phyloP scores from a whole-genome alignment of 208 protist species.

The Herpetomonas muscarum region DNA sequence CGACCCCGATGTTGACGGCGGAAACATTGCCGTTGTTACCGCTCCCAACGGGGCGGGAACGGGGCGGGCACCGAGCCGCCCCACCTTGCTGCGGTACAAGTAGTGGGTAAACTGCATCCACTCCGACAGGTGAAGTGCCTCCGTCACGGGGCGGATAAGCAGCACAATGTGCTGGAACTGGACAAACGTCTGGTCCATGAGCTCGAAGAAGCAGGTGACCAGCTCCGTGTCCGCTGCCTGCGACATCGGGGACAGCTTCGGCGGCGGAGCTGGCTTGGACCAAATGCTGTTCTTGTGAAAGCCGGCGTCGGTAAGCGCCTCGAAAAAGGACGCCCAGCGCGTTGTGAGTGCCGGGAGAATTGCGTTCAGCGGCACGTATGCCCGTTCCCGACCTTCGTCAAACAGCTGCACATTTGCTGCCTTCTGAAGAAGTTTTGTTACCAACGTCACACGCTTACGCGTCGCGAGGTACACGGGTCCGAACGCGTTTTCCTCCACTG shows the following conservation, averaged over 20 bases:
- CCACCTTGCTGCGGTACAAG: slow-evolving; percentile 8
- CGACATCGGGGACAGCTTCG: neutral
- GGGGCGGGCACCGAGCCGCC: neutral
- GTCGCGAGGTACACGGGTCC: slow-evolving; percentile 14
- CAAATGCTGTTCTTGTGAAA: slow-evolving; percentile 15
- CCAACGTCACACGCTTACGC: slow-evolving; percentile 18
- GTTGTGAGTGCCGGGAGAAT: slow-evolving; percentile 26
- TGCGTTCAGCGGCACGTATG: slow-evolving; percentile 20
- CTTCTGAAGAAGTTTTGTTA: slow-evolving; percentile 29
- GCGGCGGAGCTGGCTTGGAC: slow-evolving; percentile 10
- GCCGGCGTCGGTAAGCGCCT: slow-evolving; percentile 18
- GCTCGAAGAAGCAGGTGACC: slow-evolving; percentile 22
- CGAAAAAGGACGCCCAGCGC: slow-evolving; percentile 32
- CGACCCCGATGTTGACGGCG: neutral
- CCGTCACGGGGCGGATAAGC: slow-evolving; percentile 26
- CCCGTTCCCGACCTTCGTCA: slow-evolving; percentile 16
- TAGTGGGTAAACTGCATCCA: slow-evolving; percentile 30
- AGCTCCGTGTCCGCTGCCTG: slow-evolving; percentile 11
- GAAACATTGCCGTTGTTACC: slow-evolving; percentile 6
- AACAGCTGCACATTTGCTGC: slow-evolving; percentile 37
- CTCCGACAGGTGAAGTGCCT: slow-evolving; percentile 29
- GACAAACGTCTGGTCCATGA: slow-evolving; percentile 28
- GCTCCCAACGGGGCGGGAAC: neutral
- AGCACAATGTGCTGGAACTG: slow-evolving; percentile 31
- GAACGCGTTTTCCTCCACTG: slow-evolving; percentile 22